Conservation (phyloP, 73 alveolate species). For the Symbiodinium pilosum region DNA sequence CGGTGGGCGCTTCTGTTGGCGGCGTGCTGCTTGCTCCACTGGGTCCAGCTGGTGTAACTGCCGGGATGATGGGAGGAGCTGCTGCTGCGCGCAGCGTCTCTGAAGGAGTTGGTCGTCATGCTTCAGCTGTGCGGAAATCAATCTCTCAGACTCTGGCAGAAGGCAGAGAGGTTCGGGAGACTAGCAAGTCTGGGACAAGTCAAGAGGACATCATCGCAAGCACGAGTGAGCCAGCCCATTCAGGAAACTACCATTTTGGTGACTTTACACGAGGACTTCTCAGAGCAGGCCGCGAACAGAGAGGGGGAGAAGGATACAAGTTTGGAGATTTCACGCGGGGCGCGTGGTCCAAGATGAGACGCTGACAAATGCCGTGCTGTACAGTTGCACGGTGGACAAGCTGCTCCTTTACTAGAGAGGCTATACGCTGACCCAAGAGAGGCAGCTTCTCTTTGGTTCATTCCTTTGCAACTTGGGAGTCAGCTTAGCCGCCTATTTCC, state of each 20-base stretch:
- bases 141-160: constrained; percentile 18
- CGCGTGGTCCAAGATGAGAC: constrained; percentile 9
- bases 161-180: constrained; percentile 9
- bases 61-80: constrained; percentile 57
- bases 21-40: constrained; percentile 49
- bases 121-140: not conserved
- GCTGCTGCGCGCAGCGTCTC: constrained; percentile 56
- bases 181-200: not conserved
- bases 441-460: too few relatives aligned
- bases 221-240: too few relatives aligned
- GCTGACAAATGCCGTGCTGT: not conserved
- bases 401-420: too few relatives aligned
- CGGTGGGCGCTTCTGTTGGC: constrained; percentile 52
- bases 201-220: not conserved
- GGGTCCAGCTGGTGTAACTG: constrained; percentile 42
- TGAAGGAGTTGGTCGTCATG: not conserved
- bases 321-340: not conserved
- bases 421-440: too few relatives aligned
- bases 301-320: not conserved
- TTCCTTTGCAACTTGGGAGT: too few relatives aligned
- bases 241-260: constrained; percentile 33
- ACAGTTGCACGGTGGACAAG: too few relatives aligned
- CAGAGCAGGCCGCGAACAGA: constrained; percentile 34
- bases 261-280: constrained; percentile 64
- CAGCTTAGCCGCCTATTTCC: too few relatives aligned